phyloP scores from a whole-genome alignment of 2,329 filamentous ascomycete species.

The Alternaria sp. region DNA sequence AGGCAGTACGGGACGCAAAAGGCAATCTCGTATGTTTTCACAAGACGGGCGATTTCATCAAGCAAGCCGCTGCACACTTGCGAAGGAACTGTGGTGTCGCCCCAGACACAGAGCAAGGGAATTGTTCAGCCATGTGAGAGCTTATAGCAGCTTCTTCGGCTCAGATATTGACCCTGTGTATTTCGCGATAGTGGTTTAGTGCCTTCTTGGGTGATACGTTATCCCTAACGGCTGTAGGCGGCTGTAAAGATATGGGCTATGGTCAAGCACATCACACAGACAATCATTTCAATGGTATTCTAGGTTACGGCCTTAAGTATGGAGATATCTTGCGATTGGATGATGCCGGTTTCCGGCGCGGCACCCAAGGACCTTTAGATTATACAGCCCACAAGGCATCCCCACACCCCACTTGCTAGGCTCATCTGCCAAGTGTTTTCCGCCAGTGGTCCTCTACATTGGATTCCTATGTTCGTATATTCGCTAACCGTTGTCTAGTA shows the following conservation, averaged over 20 bases:
- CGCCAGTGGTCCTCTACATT: background rate
- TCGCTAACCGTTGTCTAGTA: constrained; percentile 18
- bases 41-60: constrained; percentile 47
- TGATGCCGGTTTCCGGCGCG: background rate
- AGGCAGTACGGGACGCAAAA: constrained; percentile 45
- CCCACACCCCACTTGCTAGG: background rate
- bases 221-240: background rate
- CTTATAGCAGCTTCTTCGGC: background rate
- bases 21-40: constrained; percentile 48
- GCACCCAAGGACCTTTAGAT: background rate
- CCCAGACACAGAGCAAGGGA: constrained; percentile 12
- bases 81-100: constrained; percentile 34
- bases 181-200: background rate
- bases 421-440: background rate
- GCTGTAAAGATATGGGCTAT: background rate
- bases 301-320: background rate
- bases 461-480: background rate
- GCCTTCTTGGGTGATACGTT: background rate
- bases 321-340: background rate
- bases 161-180: background rate
- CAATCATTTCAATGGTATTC: background rate
- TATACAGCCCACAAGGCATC: constrained; percentile 2
- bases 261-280: background rate
- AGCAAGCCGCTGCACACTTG: constrained; percentile 43
- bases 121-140: background rate